Conservation (phyloP, 805 yeast genomes). For the Metschnikowia dekortorum region DNA sequence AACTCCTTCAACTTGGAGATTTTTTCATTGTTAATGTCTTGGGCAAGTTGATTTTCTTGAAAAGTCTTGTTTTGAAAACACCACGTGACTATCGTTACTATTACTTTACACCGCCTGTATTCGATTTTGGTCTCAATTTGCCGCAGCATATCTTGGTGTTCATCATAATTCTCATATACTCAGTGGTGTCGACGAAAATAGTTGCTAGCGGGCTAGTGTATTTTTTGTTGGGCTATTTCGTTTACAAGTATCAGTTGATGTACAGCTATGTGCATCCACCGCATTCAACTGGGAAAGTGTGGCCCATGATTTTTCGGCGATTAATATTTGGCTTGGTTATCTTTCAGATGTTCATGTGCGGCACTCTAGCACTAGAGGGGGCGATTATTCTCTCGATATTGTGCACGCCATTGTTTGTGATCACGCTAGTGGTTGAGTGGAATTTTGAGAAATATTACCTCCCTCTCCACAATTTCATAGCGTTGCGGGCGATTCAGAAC, state of each 20-base stretch:
- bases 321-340: slow-evolving; percentile 51
- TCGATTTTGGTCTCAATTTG: slow-evolving; percentile 56
- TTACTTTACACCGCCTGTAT: slow-evolving; percentile 54
- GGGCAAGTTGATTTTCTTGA: slow-evolving; percentile 36
- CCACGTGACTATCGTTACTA: slow-evolving; percentile 49
- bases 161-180: slow-evolving; percentile 54
- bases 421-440: slow-evolving; percentile 43
- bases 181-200: slow-evolving; percentile 58
- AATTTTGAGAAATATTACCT: slow-evolving; percentile 52
- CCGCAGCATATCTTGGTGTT: slow-evolving; percentile 61
- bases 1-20: slow-evolving; percentile 53
- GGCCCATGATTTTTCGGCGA: slow-evolving; percentile 60
- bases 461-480: slow-evolving; percentile 53
- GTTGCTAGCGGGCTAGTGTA: slow-evolving; percentile 55
- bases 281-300: slow-evolving; percentile 62
- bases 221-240: slow-evolving; percentile 53
- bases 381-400: slow-evolving; percentile 47
- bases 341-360: slow-evolving; percentile 60
- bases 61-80: slow-evolving; percentile 38
- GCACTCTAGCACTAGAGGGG: slow-evolving; percentile 57
- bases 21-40: slow-evolving; percentile 41
- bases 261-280: slow-evolving; percentile 61
- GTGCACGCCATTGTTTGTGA: slow-evolving; percentile 46
- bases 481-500: slow-evolving; percentile 52
- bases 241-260: slow-evolving; percentile 57